A percentile compares a stretch with the other conserved stretches of the same genome.
Conservation (phyloP, 331 rosid species). For the Spiraea crenata region DNA sequence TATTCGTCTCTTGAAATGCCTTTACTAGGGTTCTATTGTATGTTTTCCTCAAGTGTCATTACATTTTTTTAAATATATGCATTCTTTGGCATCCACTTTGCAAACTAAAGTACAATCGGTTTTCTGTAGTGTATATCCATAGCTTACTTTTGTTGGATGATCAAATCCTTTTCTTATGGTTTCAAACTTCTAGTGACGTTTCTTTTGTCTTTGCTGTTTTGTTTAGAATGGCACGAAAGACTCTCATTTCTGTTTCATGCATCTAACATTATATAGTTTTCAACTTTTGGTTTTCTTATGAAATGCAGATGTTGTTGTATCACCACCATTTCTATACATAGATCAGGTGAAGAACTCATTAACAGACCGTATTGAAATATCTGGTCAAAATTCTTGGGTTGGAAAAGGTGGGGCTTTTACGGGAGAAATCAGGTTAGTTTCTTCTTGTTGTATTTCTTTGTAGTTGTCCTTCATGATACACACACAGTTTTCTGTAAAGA, state of each 20-base stretch:
- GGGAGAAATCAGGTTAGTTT: slow-evolving; percentile 89
- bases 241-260: slow-evolving; percentile 23
- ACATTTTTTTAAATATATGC: not conserved
- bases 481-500: not conserved
- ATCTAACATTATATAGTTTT: not conserved
- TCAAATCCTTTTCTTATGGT: not conserved
- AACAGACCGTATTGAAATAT: slow-evolving; percentile 71
- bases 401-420: slow-evolving; percentile 99
- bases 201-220: slow-evolving; percentile 1
- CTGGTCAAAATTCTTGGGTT: slow-evolving; percentile 98
- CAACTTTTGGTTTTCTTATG: slow-evolving; percentile 14
- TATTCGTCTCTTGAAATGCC: too few species aligned
- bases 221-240: slow-evolving; percentile 91
- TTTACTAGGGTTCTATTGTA: too few species aligned
- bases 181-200: not conserved
- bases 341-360: slow-evolving; percentile 82
- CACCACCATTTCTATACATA: slow-evolving; percentile 91
- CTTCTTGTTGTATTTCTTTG: slow-evolving; percentile 2
- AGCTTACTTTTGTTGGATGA: not conserved
- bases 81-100: too few species aligned
- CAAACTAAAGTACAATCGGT: too few species aligned
- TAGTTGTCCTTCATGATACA: not conserved
- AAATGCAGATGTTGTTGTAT: slow-evolving; percentile 87
- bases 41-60: too few species aligned
- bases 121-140: not conserved